Percentiles rank a stretch among this genome's conserved stretches.
phyloP scores from a whole-genome alignment of 2,329 filamentous ascomycete genomes.

The Epichloe aotearoae region DNA sequence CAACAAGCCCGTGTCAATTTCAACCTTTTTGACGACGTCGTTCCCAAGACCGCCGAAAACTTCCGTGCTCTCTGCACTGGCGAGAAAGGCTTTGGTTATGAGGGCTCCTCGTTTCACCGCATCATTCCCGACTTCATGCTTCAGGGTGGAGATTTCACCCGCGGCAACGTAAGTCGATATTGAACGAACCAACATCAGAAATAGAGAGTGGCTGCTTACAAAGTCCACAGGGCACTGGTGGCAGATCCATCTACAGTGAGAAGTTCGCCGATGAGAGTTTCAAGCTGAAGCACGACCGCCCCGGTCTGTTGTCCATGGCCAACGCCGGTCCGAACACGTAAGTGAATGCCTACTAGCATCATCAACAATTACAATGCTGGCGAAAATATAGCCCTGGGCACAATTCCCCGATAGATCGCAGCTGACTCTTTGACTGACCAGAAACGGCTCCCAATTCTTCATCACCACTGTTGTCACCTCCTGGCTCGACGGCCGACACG shows the following conservation, averaged over 20 bases:
- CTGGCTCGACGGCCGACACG: slow-evolving; percentile 74
- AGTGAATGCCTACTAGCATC: slow-evolving; percentile 14
- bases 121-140: slow-evolving; percentile 92
- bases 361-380: not conserved
- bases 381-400: not conserved
- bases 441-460: slow-evolving; percentile 98
- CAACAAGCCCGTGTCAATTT: slow-evolving; percentile 76
- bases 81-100: slow-evolving; percentile 73
- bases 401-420: not conserved
- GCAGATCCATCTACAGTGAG: slow-evolving; percentile 89
- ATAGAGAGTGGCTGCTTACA: slow-evolving; percentile 5
- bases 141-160: slow-evolving; percentile 92
- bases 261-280: slow-evolving; percentile 96
- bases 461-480: slow-evolving; percentile 83
- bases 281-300: slow-evolving; percentile 54
- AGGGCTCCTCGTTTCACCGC: slow-evolving; percentile 77
- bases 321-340: slow-evolving; percentile 92
- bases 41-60: slow-evolving; percentile 80
- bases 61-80: slow-evolving; percentile 74
- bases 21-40: slow-evolving; percentile 70
- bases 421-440: slow-evolving; percentile 20
- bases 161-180: slow-evolving; percentile 58
- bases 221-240: slow-evolving; percentile 65
- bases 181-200: not conserved
- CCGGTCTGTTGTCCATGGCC: slow-evolving; percentile 84